Evolutionary conservation across 2,329 filamentous ascomycete genomes (phyloP), one percentile per base, ranked within the genome.

Genomic region (Colletotrichum theobromicola): DNA sequence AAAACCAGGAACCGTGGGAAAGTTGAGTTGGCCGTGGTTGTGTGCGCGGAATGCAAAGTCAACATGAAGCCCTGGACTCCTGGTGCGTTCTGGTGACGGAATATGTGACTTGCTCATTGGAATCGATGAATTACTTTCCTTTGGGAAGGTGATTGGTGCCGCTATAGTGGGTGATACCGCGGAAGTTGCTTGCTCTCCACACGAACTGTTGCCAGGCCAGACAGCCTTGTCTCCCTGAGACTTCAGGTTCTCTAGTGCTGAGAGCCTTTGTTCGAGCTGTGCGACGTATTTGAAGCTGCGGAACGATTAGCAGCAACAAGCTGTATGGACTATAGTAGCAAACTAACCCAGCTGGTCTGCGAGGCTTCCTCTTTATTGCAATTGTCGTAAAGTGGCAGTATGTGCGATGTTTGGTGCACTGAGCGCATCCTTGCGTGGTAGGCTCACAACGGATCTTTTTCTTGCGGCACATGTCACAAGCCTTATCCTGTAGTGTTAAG

Each of bases 391-490:
- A 82, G 75, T 80, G 80, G 67, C 80, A 82, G 18, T 18, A 28
- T 35, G 77, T 78, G 16, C 74, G 73, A 63, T 70, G 75, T 67
- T 79, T 80, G 34, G 76, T 78, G 69, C 80, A 81, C 57, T 81
- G 80, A 28, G 70, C 57, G 72, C 81, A 82, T n/a, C 73, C 72
- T 26, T 78, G 70, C 15, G 42, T 57, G 9, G 76, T 79, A 12
- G 78, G 74, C 55, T 79, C 76, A 67, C 81, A 81, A 13, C 79
- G 77, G 34, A 79, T 81, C 76, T 82, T 82, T 66, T 82, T 81
- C 73, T 78, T 80, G 7, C 80, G 76, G 63, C 80, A 82, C 74
- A 76, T 75, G 67, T 82, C 80, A n/a, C 37, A 42, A 42, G 37
- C 37, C 37, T 42, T 42, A n/a, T 42, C n/a, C n/a, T n/a, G 16